These are phyloP conservation scores for Geosmithia putterillii DNA, from an alignment of 2,329 filamentous ascomycete genomes.

Conservation along the genomic window DNA sequence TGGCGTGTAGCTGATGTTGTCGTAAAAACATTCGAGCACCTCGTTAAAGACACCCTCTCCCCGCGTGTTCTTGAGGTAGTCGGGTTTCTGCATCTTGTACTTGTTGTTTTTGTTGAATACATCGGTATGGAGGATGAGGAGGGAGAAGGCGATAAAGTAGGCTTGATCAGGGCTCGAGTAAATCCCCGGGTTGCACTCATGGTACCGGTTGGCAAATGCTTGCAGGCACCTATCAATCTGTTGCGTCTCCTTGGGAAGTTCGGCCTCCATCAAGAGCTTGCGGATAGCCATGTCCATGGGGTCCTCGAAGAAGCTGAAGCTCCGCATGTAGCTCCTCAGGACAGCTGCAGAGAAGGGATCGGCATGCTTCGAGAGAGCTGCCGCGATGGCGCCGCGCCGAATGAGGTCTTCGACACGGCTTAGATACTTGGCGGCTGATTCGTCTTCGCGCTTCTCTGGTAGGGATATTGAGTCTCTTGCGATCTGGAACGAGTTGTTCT, in stretches of 20 bases:
- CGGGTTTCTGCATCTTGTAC: slow-evolving; percentile 91
- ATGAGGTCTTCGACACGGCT: slow-evolving; percentile 70
- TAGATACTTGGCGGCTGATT: slow-evolving; percentile 83
- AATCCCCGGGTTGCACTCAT: slow-evolving; percentile 96
- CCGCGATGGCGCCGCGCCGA: slow-evolving; percentile 72
- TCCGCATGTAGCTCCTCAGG: slow-evolving; percentile 86
- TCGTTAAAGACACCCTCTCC: slow-evolving; percentile 90
- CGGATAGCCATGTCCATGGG: slow-evolving; percentile 97
- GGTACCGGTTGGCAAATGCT: slow-evolving; percentile 90
- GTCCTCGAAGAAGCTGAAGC: slow-evolving; percentile 90
- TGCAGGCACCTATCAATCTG: slow-evolving; percentile 93
- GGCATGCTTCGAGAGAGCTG: slow-evolving; percentile 71
- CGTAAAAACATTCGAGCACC: slow-evolving; percentile 90
- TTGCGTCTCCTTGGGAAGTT: slow-evolving; percentile 92
- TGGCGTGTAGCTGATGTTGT: slow-evolving; percentile 96
- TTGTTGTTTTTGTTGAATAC: slow-evolving; percentile 99
- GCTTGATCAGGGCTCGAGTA: slow-evolving; percentile 85
- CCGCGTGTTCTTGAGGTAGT: slow-evolving; percentile 90
- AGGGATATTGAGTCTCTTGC: slow-evolving; percentile 58
- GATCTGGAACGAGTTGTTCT: slow-evolving; percentile 72
- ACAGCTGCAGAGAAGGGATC: slow-evolving; percentile 77
- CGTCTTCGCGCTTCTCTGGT: slow-evolving; percentile 72
- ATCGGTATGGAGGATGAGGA: slow-evolving; percentile 92
- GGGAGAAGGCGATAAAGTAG: slow-evolving; percentile 96
- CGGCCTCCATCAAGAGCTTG: slow-evolving; percentile 91